phyloP scores from a whole-genome alignment of 1,139 yeast genomes.

The Geotrichum australiense region DNA sequence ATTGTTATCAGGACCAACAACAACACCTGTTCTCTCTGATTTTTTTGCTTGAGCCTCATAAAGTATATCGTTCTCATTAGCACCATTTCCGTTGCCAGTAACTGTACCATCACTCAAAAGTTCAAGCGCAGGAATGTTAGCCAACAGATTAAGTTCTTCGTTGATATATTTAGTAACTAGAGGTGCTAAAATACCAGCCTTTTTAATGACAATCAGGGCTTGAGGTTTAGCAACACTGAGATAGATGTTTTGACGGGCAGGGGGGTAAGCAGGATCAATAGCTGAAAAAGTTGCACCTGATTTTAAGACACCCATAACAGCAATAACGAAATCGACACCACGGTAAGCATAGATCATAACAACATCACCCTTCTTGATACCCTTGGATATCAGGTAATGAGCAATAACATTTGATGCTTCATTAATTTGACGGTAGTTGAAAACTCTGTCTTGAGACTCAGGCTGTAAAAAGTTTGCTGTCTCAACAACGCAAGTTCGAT shows the following conservation, averaged over 20 bases:
- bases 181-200: constrained; percentile 77
- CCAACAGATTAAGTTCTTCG: constrained; percentile 61
- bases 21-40: constrained; percentile 68
- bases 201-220: constrained; percentile 80
- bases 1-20: constrained; percentile 95
- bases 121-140: constrained; percentile 71
- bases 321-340: constrained; percentile 93
- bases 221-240: constrained; percentile 87
- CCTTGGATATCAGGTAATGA: constrained; percentile 72
- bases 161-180: constrained; percentile 70
- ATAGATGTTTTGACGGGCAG: constrained; percentile 92
- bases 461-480: constrained; percentile 61
- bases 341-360: constrained; percentile 97
- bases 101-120: constrained; percentile 71
- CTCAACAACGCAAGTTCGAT: constrained; percentile 84
- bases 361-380: constrained; percentile 84
- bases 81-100: constrained; percentile 45
- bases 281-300: constrained; percentile 99
- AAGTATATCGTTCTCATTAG: constrained; percentile 44
- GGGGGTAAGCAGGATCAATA: constrained; percentile 98
- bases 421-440: constrained; percentile 78
- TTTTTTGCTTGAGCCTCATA: constrained; percentile 41
- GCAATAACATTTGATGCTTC: constrained; percentile 94
- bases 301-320: constrained; percentile 94
- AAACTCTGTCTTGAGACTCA: constrained; percentile 54